These are phyloP conservation scores for Pelargonium myrrhifolium DNA, from an alignment of 441 rosid species.

Conservation along the genomic window DNA sequence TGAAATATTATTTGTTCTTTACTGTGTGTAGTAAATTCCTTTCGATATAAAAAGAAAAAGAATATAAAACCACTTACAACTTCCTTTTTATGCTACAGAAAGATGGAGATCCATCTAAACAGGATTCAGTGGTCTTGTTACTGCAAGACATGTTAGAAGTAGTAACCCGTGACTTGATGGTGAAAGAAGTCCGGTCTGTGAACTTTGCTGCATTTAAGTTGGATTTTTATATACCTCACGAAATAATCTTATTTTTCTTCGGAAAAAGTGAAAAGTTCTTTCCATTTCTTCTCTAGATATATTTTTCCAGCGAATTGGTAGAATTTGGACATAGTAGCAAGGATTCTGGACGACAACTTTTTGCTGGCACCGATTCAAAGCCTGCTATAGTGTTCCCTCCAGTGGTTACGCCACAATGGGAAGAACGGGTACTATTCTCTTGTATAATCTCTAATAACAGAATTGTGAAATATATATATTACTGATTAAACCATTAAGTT, in stretches of 20 bases:
- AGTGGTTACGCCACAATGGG: constrained; percentile 74
- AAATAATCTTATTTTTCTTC: no score
- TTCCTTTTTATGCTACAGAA: constrained; percentile 51
- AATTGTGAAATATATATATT: no score
- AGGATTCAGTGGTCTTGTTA: constrained; percentile 37
- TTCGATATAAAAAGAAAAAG: neutral
- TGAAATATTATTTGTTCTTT: constrained; percentile 2
- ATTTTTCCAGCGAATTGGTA: constrained; percentile 56
- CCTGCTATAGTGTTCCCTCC: constrained; percentile 92
- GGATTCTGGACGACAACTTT: constrained; percentile 88
- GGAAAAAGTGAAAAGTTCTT: no score
- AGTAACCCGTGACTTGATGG: constrained; percentile 92
- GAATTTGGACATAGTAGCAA: constrained; percentile 85
- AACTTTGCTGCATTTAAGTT: no score
- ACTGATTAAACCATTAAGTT: no score
- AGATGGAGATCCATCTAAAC: constrained; percentile 71
- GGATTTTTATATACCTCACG: no score
- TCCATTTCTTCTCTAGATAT: no score
- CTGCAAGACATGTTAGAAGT: constrained; percentile 98
- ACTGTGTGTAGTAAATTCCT: neutral
- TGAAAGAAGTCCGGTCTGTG: constrained; percentile 68
- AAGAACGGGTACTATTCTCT: constrained; percentile 60
- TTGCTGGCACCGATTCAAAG: constrained; percentile 78
- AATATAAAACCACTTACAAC: constrained; percentile 1
- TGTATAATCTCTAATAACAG: no score